Percentiles rank a stretch among this genome's conserved stretches.
Evolutionary conservation across 139 green algal species (phyloP).

Genomic region (Chlorella sorokiniana): DNA sequence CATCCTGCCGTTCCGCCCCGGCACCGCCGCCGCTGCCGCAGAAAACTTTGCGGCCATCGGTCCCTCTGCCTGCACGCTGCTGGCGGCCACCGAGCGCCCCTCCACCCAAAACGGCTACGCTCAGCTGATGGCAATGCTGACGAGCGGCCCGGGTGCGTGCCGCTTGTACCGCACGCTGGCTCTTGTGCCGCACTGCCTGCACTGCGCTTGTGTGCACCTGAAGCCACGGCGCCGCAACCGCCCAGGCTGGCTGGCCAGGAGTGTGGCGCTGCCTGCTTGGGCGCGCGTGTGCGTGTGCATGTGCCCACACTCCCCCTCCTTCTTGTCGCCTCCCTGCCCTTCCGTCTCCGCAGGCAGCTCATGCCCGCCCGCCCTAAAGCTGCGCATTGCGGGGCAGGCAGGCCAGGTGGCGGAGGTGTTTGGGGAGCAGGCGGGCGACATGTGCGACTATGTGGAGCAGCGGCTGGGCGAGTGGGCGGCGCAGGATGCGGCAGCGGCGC

Average conservation of each 20-base stretch:
- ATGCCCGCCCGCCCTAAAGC: neutral
- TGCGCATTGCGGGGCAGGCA: neutral
- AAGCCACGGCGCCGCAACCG: no score
- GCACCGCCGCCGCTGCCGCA: neutral
- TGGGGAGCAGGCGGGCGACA: neutral
- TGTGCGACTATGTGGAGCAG: neutral
- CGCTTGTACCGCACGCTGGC: no score
- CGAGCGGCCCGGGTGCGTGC: neutral
- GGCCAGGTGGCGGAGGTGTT: neutral
- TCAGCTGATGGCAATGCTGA: neutral
- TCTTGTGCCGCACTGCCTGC: no score
- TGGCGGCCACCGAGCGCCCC: neutral
- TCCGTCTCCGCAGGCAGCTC: neutral
- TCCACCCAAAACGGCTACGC: neutral
- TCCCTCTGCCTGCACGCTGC: neutral
- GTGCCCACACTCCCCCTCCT: neutral
- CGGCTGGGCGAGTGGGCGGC: neutral
- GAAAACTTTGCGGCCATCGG: no score
- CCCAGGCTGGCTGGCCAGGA: no score
- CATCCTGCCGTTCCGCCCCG: neutral
- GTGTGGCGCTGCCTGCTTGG: no score
- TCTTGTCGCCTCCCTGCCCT: neutral
- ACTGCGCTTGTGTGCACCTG: no score
- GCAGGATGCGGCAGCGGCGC: no score
- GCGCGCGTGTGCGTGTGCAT: no score